Conservation (phyloP, 768 basidiomycete species). For the Tricholomella constricta region DNA sequence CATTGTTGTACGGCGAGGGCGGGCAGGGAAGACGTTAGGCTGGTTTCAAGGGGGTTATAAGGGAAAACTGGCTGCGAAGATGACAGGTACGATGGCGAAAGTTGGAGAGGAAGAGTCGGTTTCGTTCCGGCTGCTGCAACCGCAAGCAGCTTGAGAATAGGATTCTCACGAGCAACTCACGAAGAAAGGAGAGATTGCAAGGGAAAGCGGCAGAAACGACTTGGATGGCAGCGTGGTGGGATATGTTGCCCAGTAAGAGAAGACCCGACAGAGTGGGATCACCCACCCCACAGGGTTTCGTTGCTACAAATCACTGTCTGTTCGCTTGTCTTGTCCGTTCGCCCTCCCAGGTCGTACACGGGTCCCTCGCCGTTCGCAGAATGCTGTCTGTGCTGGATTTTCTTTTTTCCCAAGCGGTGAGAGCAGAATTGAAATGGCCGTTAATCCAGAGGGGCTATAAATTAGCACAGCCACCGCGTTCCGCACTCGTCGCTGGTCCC, state of each 20-base stretch:
- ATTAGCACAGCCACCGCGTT: conserved; percentile 22
- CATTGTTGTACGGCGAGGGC: conserved; percentile 39
- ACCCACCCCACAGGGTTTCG: conserved; percentile 27
- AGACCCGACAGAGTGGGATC: conserved; percentile 46
- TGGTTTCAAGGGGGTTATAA: conserved; percentile 13
- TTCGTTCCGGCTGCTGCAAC: conserved; percentile 5
- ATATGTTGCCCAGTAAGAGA: conserved; percentile 25
- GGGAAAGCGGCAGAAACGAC: conserved; percentile 6
- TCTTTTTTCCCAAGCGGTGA: background rate
- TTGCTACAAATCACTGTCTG: conserved; percentile 5
- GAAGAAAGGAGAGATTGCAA: conserved; percentile 2
- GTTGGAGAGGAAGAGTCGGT: conserved; percentile 20
- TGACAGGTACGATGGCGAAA: conserved; percentile 13
- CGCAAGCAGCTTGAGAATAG: conserved; percentile 18
- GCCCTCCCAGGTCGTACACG: background rate
- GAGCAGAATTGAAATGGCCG: background rate
- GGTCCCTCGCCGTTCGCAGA: background rate
- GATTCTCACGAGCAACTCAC: conserved; percentile 19
- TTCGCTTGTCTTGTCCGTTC: background rate
- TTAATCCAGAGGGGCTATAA: background rate
- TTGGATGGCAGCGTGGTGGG: conserved; percentile 14
- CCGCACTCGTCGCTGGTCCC: background rate
- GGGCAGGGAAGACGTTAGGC: conserved; percentile 9
- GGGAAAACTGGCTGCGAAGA: conserved; percentile 12
- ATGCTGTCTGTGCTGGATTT: background rate